Conservation (phyloP, 176 grass and related monocot genomes). For the Elaeis guineensis region DNA sequence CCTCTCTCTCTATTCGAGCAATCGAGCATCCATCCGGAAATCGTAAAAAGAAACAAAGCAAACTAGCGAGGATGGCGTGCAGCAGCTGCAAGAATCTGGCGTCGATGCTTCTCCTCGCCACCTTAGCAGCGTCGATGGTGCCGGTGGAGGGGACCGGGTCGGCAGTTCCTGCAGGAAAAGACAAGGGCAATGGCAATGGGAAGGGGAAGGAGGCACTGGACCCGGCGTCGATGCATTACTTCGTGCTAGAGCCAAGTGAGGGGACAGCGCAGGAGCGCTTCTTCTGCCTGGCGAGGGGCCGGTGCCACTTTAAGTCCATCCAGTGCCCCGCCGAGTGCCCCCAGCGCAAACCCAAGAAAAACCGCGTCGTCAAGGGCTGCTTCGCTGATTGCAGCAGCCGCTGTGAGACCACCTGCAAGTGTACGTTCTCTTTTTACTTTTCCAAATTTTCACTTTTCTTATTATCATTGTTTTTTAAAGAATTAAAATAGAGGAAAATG, state of each 20-base stretch:
- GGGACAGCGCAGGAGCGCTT: conserved; percentile 17
- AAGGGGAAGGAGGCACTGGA: not conserved
- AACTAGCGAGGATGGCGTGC: too few relatives aligned
- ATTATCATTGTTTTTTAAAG: too few relatives aligned
- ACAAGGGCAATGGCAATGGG: too few relatives aligned
- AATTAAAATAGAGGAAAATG: too few relatives aligned
- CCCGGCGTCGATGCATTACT: conserved; percentile 20
- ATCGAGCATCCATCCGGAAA: too few relatives aligned
- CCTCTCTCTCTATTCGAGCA: too few relatives aligned
- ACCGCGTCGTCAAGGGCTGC: conserved; percentile 22
- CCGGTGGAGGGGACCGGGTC: not conserved
- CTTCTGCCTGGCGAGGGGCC: conserved; percentile 33
- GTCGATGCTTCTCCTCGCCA: too few relatives aligned
- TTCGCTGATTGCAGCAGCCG: conserved; percentile 37
- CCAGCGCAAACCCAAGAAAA: conserved; percentile 12
- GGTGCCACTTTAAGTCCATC: conserved; percentile 20
- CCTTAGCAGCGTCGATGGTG: not conserved
- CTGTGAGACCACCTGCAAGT: conserved; percentile 35
- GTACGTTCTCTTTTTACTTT: not conserved
- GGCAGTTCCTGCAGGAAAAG: not conserved
- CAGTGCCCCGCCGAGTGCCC: conserved; percentile 22
- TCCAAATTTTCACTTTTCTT: too few relatives aligned
- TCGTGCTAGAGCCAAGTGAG: not conserved
- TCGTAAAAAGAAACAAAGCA: too few relatives aligned
- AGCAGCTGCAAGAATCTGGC: too few relatives aligned